Base-by-base conservation (phyloP, 2,329 filamentous ascomycete species). In the Claviceps capensis region DNA sequence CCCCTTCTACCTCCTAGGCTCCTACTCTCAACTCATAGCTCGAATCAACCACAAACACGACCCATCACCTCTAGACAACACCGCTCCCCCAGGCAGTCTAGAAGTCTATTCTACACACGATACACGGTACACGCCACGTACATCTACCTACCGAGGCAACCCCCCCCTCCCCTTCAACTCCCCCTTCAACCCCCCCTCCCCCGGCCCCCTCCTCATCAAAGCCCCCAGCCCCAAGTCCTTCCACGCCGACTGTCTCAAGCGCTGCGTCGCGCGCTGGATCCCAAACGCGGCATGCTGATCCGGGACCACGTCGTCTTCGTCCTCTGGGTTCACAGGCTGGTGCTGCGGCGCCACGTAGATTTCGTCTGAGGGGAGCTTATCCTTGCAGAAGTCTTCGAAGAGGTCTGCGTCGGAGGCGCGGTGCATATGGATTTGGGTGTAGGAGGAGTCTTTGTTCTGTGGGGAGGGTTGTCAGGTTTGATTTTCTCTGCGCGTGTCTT, bases 211-310 rank as follows among this genome's bases (percentile, higher is more conserved):
- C 41, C 71, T 76, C 79, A 90, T 82, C 61, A 93, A 70, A 53
- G 81, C 78, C 5, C 74, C 75, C n/a, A 93, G 71, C 0, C 86
- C 85, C 6, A 91, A 69, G 62, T 93, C 87, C 63, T 83, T 84
- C 87, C 87, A 94, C 7, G 81, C 82, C 1, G 84, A 76, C 68
- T 89, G 85, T 60, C 76, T 78, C 59, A 73, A 75, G 57, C 78
- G 77, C 69, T 88, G 84, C 16, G 86, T 90, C 9, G 87, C 87
- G 58, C 85, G 79, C 66, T 87, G 82, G 60, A 94, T 93, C 41
- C 87, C 88, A 65, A 93, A 93, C 0, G 87, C 88, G 13, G 87
- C 87, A 63, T 93, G 87, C 69, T 93, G 87, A 66, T 93, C 86
- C 0, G 88, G 87, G 4, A 93, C 87, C 4, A 93, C 85, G 62